These are phyloP conservation scores for Leucaena leucocephala DNA, from an alignment of 306 rosid species.

Conservation along the genomic window DNA sequence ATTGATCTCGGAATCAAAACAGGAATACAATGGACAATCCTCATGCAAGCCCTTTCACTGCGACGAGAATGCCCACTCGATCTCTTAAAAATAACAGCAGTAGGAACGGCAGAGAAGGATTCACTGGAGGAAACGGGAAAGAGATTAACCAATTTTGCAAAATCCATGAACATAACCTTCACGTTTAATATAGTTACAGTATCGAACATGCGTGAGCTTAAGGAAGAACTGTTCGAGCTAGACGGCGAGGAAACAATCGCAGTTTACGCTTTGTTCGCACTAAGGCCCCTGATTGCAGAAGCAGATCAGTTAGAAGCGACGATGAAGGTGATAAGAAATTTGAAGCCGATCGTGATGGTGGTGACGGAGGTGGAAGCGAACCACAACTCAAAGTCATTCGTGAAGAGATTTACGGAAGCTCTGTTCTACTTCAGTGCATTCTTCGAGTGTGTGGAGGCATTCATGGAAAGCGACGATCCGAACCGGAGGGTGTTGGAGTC, in stretches of 20 bases:
- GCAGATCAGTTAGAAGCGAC: constrained; percentile 53
- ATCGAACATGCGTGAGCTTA: constrained; percentile 48
- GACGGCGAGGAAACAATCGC: constrained; percentile 53
- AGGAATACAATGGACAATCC: constrained; percentile 40
- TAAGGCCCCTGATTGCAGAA: constrained; percentile 42
- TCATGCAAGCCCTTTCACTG: constrained; percentile 42
- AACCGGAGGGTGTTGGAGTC: constrained; percentile 51
- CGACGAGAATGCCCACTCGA: constrained; percentile 38
- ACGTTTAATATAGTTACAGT: constrained; percentile 53
- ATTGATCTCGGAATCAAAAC: constrained; percentile 47
- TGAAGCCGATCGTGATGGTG: constrained; percentile 54
- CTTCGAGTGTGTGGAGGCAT: constrained; percentile 60
- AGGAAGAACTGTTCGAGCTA: constrained; percentile 44
- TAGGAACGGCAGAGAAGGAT: constrained; percentile 21
- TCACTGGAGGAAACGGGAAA: constrained; percentile 38
- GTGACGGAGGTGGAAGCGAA: constrained; percentile 60
- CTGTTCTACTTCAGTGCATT: constrained; percentile 59
- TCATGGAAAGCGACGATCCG: constrained; percentile 47
- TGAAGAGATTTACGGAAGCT: constrained; percentile 63
- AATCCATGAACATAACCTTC: constrained; percentile 51
- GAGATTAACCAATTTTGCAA: constrained; percentile 42
- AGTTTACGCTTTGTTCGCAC: constrained; percentile 36
- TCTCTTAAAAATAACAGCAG: constrained; percentile 46
- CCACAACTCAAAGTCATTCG: constrained; percentile 63
- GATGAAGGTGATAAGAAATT: constrained; percentile 51